These are phyloP conservation scores for Paracorniculantispora psalliotae DNA, from an alignment of 2,329 filamentous ascomycete species.

Conservation along the genomic window DNA sequence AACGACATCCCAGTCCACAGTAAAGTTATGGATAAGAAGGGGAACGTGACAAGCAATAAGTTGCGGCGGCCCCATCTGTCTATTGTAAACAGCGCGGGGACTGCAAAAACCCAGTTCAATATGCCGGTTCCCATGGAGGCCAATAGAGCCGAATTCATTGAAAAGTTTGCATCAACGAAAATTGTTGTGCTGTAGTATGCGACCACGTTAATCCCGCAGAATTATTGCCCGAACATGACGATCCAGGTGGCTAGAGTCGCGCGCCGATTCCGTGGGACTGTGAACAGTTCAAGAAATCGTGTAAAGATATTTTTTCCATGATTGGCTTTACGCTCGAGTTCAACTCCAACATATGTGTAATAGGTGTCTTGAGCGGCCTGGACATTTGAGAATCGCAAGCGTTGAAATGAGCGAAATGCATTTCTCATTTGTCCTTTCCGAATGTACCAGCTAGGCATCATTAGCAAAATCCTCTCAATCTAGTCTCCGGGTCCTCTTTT, in stretches of 20 bases:
- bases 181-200: slow-evolving; percentile 28
- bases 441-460: slow-evolving; percentile 20
- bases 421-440: slow-evolving; percentile 44
- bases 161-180: slow-evolving; percentile 24
- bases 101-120: slow-evolving; percentile 29
- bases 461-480: slow-evolving; percentile 17
- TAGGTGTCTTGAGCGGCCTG: slow-evolving; percentile 57
- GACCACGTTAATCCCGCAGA: slow-evolving; percentile 23
- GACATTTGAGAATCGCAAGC: slow-evolving; percentile 49
- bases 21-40: slow-evolving; percentile 29
- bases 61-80: slow-evolving; percentile 23
- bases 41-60: slow-evolving; percentile 26
- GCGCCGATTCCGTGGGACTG: slow-evolving; percentile 47
- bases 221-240: slow-evolving; percentile 58
- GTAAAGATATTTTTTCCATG: slow-evolving; percentile 38
- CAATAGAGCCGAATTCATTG: slow-evolving; percentile 24
- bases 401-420: slow-evolving; percentile 48
- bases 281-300: slow-evolving; percentile 48
- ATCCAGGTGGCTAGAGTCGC: slow-evolving; percentile 59
- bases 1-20: slow-evolving; percentile 29
- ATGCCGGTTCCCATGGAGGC: slow-evolving; percentile 31
- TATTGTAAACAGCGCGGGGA: slow-evolving; percentile 24
- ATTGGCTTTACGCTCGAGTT: slow-evolving; percentile 25
- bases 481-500: slow-evolving; percentile 28
- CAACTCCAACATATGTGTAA: slow-evolving; percentile 38